These are phyloP conservation scores for Aspergillus pseudonomiae DNA, from an alignment of 2,329 filamentous ascomycete genomes.

Conservation along the genomic window DNA sequence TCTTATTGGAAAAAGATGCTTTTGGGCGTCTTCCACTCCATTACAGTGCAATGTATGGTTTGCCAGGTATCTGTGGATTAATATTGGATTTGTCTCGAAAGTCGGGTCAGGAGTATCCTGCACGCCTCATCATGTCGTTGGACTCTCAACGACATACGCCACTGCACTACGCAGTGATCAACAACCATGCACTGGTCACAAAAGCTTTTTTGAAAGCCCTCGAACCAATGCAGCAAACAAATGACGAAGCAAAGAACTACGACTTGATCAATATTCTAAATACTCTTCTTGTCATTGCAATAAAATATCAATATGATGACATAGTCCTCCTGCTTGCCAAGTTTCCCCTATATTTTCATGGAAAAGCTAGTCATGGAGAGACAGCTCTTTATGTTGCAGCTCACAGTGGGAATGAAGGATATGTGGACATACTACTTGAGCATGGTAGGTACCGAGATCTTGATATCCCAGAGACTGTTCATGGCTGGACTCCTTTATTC, in stretches of 20 bases:
- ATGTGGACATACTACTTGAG: constrained; percentile 8
- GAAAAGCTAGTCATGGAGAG: background rate
- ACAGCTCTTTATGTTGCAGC: constrained; percentile 4
- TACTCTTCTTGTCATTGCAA: constrained; percentile 8
- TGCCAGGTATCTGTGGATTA: background rate
- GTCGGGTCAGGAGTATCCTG: background rate
- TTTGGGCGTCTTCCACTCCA: constrained; percentile 12
- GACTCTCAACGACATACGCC: constrained; percentile 12
- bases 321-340: constrained; percentile 7
- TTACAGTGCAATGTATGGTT: constrained; percentile 10
- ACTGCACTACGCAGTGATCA: constrained; percentile 14
- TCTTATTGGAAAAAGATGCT: constrained; percentile 5
- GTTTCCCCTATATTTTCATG: background rate
- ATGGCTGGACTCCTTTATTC: constrained; percentile 40
- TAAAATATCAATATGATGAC: constrained; percentile 9
- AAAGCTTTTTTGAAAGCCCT: constrained; percentile 1
- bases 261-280: background rate
- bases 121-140: constrained; percentile 2
- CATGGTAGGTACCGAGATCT: constrained; percentile 6
- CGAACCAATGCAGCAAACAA: background rate
- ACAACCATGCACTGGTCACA: constrained; percentile 9
- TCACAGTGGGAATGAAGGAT: constrained; percentile 9
- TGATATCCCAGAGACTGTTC: constrained; percentile 23
- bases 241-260: no score
- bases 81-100: background rate